Percentiles rank a stretch among this genome's conserved stretches.
Evolutionary conservation across 768 basidiomycete genomes (phyloP).

Genomic region (Mycena kentingensis): DNA sequence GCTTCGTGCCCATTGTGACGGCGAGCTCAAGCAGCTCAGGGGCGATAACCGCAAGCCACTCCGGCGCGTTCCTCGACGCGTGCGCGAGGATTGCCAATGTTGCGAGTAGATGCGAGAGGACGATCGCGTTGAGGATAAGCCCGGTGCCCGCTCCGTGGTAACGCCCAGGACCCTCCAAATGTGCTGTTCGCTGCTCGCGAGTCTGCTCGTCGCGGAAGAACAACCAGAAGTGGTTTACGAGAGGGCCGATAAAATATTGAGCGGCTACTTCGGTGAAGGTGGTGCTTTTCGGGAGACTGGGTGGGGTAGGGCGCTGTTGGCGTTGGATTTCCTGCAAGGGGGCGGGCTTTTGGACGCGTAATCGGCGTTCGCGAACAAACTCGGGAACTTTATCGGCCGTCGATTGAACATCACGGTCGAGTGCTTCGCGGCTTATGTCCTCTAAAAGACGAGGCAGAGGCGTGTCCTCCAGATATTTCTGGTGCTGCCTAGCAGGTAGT

Average conservation of each 20-base stretch:
- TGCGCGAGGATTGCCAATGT: constrained; percentile 82
- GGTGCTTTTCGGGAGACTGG: constrained; percentile 24
- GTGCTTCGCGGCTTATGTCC: constrained; percentile 60
- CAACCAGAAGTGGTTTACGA: constrained; percentile 94
- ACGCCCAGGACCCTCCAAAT: constrained; percentile 50
- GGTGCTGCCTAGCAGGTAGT: constrained; percentile 72
- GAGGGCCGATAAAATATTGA: constrained; percentile 84
- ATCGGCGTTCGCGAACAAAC: constrained; percentile 70
- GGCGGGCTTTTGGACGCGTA: constrained; percentile 59
- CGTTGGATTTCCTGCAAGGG: constrained; percentile 47
- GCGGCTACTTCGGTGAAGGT: constrained; percentile 76
- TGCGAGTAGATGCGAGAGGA: constrained; percentile 73
- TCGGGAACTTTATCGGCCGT: constrained; percentile 59
- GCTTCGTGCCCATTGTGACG: constrained; percentile 71
- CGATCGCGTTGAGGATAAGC: constrained; percentile 75
- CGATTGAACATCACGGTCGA: constrained; percentile 60
- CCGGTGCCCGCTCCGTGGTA: constrained; percentile 80
- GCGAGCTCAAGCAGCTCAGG: constrained; percentile 86
- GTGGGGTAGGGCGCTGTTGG: constrained; percentile 3
- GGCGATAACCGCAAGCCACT: constrained; percentile 80
- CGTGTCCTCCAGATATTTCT: constrained; percentile 54
- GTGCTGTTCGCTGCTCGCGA: constrained; percentile 69
- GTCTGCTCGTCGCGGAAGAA: constrained; percentile 85
- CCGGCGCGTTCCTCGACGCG: constrained; percentile 75
- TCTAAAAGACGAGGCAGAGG: constrained; percentile 63